A percentile compares a stretch with the other conserved stretches of the same genome.
These are phyloP conservation scores for Zygoascus sp. DNA, from an alignment of 1,139 yeast species.

Conservation along the genomic window DNA sequence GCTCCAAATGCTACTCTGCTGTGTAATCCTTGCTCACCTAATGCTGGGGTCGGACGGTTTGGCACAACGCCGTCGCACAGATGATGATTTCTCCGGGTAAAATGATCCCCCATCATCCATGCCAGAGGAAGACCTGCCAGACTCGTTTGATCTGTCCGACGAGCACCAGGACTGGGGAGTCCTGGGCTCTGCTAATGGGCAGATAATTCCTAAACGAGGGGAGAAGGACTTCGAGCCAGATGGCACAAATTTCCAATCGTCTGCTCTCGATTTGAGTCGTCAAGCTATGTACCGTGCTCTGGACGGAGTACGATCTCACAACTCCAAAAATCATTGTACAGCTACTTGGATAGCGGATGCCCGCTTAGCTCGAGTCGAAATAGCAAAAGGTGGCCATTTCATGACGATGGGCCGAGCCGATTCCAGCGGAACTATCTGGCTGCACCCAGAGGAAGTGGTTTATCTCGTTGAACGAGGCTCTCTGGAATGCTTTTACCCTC, in stretches of 20 bases:
- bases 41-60: too few species aligned
- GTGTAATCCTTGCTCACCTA: too few species aligned
- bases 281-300: slow-evolving; percentile 73
- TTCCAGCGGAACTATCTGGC: slow-evolving; percentile 44
- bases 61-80: too few species aligned
- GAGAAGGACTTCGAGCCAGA: slow-evolving; percentile 87
- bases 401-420: slow-evolving; percentile 67
- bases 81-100: not conserved
- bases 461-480: slow-evolving; percentile 84
- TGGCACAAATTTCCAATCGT: slow-evolving; percentile 58
- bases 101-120: not conserved
- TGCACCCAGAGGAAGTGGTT: slow-evolving; percentile 63
- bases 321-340: slow-evolving; percentile 35
- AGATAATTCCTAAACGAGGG: slow-evolving; percentile 60
- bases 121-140: slow-evolving; percentile 13
- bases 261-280: slow-evolving; percentile 51
- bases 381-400: slow-evolving; percentile 69
- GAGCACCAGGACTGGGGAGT: slow-evolving; percentile 68
- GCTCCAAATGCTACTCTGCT: too few species aligned
- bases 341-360: slow-evolving; percentile 46
- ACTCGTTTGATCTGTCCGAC: slow-evolving; percentile 46
- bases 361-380: slow-evolving; percentile 46
- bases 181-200: slow-evolving; percentile 28
- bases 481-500: slow-evolving; percentile 48
- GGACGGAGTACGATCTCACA: slow-evolving; percentile 54